These are phyloP conservation scores for Xylaria longipes DNA, from an alignment of 495 filamentous ascomycete genomes.

Conservation along the genomic window DNA sequence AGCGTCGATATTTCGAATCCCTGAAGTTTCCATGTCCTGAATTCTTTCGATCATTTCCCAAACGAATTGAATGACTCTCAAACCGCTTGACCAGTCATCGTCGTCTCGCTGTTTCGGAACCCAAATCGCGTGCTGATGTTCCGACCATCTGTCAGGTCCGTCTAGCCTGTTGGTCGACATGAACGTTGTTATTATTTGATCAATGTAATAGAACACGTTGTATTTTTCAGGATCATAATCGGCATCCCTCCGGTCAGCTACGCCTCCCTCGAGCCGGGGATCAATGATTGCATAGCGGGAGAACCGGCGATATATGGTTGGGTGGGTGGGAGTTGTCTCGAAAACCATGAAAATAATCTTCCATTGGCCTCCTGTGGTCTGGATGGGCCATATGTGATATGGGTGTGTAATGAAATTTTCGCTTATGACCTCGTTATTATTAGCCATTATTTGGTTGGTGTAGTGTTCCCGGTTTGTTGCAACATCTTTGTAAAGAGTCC, in stretches of 20 bases:
- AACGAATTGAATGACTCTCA: neutral
- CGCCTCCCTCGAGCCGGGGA: neutral
- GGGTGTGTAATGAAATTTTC: neutral
- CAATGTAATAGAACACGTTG: no score
- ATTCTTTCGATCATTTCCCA: constrained; percentile 1
- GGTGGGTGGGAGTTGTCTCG: neutral
- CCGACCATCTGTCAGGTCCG: neutral
- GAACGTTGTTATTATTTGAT: neutral
- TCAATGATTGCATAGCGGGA: neutral
- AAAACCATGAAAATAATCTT: constrained; percentile 1
- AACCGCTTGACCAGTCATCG: constrained; percentile 4
- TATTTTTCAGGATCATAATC: neutral
- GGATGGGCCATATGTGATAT: neutral
- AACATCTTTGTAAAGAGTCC: no score
- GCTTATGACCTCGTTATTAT: neutral
- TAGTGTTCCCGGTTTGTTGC: neutral
- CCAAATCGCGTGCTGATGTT: neutral
- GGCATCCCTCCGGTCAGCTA: no score
- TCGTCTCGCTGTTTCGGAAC: neutral
- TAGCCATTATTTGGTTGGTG: neutral
- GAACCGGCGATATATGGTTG: neutral
- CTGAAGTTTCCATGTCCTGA: neutral
- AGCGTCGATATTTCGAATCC: neutral
- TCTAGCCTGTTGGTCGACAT: neutral
- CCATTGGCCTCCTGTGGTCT: neutral